A percentile compares a stretch with the other conserved stretches of the same genome.
Conservation (phyloP, 768 basidiomycete genomes). For the Pleurotus sapidus region DNA sequence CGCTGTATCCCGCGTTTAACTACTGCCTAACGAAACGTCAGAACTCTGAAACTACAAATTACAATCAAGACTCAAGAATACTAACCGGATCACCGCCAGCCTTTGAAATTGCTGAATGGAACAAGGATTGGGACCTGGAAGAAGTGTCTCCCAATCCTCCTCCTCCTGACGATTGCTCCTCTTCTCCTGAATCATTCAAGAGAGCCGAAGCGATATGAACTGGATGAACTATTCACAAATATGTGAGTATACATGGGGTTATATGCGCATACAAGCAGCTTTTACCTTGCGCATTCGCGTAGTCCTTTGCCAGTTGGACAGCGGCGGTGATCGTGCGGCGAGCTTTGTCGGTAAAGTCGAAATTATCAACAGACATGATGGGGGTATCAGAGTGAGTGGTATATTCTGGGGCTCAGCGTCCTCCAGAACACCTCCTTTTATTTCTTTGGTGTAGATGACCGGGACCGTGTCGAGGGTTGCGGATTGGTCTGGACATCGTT, state of each 20-base stretch:
- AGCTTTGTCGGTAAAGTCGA: slow-evolving; percentile 88
- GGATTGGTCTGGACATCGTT: not conserved
- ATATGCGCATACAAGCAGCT: not conserved
- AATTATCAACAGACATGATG: slow-evolving; percentile 42
- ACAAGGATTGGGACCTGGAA: slow-evolving; percentile 49
- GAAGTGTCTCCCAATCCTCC: slow-evolving; percentile 25
- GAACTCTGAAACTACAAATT: not conserved
- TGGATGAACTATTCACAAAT: slow-evolving; percentile 60
- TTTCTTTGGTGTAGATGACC: not conserved
- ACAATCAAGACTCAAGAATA: slow-evolving; percentile 8
- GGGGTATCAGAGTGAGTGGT: not conserved
- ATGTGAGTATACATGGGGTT: slow-evolving; percentile 4
- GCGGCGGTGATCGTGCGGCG: slow-evolving; percentile 67
- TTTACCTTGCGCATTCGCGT: slow-evolving; percentile 77
- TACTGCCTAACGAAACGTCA: slow-evolving; percentile 31
- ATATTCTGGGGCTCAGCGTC: not conserved
- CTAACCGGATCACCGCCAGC: slow-evolving; percentile 85
- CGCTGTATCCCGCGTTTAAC: slow-evolving; percentile 76
- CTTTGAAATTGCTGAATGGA: slow-evolving; percentile 73
- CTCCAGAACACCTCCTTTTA: not conserved
- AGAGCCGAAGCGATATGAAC: slow-evolving; percentile 81
- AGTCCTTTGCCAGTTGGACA: slow-evolving; percentile 80
- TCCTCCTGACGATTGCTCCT: slow-evolving; percentile 29
- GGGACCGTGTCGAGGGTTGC: not conserved
- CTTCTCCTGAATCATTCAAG: slow-evolving; percentile 60